Conservation (phyloP, 2,329 filamentous ascomycete genomes). For the Fusarium palustre region DNA sequence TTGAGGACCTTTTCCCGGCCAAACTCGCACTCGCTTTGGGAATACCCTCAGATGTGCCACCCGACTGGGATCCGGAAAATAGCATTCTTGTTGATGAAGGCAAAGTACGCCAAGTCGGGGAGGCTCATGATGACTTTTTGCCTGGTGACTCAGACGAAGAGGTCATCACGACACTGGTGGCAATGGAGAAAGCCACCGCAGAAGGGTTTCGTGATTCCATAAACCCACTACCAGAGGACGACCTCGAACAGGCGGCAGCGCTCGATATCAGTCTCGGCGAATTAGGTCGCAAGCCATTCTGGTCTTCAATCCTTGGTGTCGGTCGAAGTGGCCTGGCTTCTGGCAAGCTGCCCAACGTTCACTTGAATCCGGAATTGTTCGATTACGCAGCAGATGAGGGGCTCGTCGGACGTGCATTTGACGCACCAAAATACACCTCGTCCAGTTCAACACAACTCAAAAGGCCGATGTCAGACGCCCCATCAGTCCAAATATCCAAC, state of each 20-base stretch:
- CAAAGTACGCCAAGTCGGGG: constrained; percentile 61
- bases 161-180: constrained; percentile 43
- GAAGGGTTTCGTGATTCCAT: not conserved
- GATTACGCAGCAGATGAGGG: constrained; percentile 56
- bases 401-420: constrained; percentile 41
- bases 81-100: constrained; percentile 74
- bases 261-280: constrained; percentile 33
- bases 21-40: constrained; percentile 67
- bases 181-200: constrained; percentile 26
- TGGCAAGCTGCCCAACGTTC: constrained; percentile 53
- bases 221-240: not conserved
- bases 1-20: constrained; percentile 85
- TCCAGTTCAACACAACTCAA: constrained; percentile 22
- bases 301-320: constrained; percentile 51
- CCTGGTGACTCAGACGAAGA: constrained; percentile 67
- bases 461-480: constrained; percentile 11
- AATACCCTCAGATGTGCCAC: constrained; percentile 46
- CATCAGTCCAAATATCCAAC: constrained; percentile 1
- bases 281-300: constrained; percentile 30
- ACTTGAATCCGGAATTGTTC: constrained; percentile 55
- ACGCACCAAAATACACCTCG: constrained; percentile 1
- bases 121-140: constrained; percentile 62
- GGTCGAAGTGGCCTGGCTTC: constrained; percentile 57
- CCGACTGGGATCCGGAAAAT: constrained; percentile 51
- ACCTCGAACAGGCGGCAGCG: not conserved